A percentile compares a stretch with the other conserved stretches of the same genome.
Conservation (phyloP, 2,329 filamentous ascomycete genomes). For the Nemania diffusa region DNA sequence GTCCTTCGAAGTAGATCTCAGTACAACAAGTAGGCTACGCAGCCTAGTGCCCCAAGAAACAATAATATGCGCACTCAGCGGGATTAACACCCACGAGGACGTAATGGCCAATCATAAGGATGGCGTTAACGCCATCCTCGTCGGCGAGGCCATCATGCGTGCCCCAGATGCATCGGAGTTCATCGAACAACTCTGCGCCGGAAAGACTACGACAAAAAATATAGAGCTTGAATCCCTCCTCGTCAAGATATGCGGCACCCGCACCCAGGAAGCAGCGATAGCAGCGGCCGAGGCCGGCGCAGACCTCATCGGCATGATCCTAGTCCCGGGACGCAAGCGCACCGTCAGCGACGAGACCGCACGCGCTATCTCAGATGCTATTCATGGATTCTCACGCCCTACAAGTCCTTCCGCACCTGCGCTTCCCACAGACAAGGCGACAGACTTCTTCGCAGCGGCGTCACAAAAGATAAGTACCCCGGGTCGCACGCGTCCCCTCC, state of each 20-base stretch:
- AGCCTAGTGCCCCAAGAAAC: conserved; percentile 86
- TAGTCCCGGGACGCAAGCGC: conserved; percentile 83
- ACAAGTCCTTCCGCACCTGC: conserved; percentile 40
- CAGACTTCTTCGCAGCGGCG: conserved; percentile 78
- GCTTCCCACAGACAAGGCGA: conserved; percentile 52
- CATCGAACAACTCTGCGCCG: conserved; percentile 83
- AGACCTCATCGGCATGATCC: conserved; percentile 91
- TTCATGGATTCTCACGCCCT: conserved; percentile 67
- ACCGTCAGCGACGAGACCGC: conserved; percentile 83
- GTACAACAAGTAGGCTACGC: conserved; percentile 88
- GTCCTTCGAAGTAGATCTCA: conserved; percentile 95
- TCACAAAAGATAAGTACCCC: conserved; percentile 56
- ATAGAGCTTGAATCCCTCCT: conserved; percentile 63
- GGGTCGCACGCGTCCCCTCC: conserved; percentile 68
- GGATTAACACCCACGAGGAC: conserved; percentile 89
- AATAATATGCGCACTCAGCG: conserved; percentile 92
- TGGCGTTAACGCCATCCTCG: conserved; percentile 90
- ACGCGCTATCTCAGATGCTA: conserved; percentile 78
- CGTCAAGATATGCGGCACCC: conserved; percentile 96
- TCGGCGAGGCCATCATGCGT: conserved; percentile 96
- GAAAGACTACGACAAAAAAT: conserved; percentile 51
- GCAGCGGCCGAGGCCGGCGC: conserved; percentile 87
- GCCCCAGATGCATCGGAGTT: conserved; percentile 84
- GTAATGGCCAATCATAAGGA: conserved; percentile 88
- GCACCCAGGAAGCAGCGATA: conserved; percentile 81